Conservation (phyloP, 202 grass and related monocot genomes). For the Hordeum pubiflorum region DNA sequence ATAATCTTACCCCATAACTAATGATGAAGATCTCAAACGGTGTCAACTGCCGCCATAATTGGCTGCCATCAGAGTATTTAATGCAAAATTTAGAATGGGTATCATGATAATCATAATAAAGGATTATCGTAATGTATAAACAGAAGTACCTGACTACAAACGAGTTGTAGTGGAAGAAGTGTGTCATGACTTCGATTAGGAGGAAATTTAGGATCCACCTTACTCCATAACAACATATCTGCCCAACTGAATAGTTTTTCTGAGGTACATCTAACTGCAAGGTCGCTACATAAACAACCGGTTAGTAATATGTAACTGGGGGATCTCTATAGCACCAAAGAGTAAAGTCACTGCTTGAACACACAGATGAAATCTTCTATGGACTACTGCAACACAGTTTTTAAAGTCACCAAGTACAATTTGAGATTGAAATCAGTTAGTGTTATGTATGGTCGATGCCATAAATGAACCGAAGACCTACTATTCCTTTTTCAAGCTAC, state of each 20-base stretch:
- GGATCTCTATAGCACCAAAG: not conserved
- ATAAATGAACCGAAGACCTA: not conserved
- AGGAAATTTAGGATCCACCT: conserved; percentile 70
- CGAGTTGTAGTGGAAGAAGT: conserved; percentile 86
- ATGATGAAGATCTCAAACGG: conserved; percentile 90
- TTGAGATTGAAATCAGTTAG: too few species aligned
- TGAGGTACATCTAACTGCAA: conserved; percentile 81
- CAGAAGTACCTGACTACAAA: conserved; percentile 69
- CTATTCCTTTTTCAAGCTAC: not conserved
- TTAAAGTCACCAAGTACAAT: not conserved
- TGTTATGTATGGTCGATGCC: too few species aligned
- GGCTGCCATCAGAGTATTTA: conserved; percentile 47
- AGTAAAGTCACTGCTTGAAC: not conserved
- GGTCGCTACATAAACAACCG: conserved; percentile 35
- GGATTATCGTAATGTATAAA: not conserved
- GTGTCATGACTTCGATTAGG: conserved; percentile 81
- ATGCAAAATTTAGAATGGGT: conserved; percentile 5
- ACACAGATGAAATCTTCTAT: not conserved
- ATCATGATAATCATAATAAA: not conserved
- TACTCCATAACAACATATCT: conserved; percentile 66
- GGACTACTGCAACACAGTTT: not conserved
- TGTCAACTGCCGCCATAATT: conserved; percentile 68
- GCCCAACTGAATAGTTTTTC: conserved; percentile 61
- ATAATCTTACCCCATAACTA: conserved; percentile 85
- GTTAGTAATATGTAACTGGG: conserved; percentile 26